Percentiles rank a stretch among this genome's conserved stretches.
phyloP scores from a whole-genome alignment of 2,329 filamentous ascomycete species.

The Aspergillus calidoustus region DNA sequence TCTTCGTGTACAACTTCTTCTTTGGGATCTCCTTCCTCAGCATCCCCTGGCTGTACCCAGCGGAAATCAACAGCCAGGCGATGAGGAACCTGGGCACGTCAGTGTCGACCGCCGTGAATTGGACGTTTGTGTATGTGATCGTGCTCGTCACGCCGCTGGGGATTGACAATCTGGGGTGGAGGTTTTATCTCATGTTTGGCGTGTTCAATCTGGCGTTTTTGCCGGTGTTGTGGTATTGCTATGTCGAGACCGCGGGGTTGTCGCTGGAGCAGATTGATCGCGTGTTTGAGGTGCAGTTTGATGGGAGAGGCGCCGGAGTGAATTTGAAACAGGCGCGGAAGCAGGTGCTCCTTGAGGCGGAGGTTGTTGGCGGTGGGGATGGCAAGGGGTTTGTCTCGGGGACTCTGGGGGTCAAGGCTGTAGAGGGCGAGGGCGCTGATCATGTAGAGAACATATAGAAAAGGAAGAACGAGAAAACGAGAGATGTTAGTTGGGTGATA shows the following conservation, averaged over 20 bases:
- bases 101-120: neutral
- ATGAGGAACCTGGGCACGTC: neutral
- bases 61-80: neutral
- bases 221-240: neutral
- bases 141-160: neutral
- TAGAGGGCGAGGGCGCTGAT: neutral
- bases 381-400: neutral
- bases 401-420: neutral
- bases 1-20: slow-evolving; percentile 4
- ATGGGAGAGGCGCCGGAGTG: neutral
- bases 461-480: neutral
- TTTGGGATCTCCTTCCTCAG: neutral
- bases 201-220: neutral
- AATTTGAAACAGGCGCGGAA: neutral
- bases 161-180: neutral
- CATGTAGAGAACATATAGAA: neutral
- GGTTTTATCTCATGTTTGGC: neutral
- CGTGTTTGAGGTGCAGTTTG: neutral
- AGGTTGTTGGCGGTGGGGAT: neutral
- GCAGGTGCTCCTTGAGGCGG: neutral
- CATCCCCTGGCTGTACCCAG: neutral
- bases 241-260: neutral
- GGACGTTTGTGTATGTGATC: neutral
- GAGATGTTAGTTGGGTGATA: too few relatives aligned
- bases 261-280: neutral